These are phyloP conservation scores for Phanerodontia chrysosporium DNA, from an alignment of 768 basidiomycete genomes.

Conservation along the genomic window DNA sequence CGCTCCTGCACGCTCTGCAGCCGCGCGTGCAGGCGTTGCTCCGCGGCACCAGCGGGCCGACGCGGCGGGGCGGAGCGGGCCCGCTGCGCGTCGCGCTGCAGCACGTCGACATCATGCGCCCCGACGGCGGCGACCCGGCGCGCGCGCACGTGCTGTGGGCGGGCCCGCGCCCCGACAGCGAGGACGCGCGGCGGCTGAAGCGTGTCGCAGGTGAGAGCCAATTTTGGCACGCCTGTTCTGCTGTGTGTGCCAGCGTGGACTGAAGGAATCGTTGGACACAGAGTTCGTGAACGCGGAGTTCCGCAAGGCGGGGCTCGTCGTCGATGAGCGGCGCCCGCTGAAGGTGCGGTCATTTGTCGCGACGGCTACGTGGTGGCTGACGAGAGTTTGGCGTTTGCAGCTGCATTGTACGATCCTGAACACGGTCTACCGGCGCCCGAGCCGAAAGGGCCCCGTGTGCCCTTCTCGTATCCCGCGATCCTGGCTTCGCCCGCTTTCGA, in stretches of 20 bases:
- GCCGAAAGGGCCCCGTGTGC: constrained; percentile 25
- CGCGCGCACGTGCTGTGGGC: constrained; percentile 55
- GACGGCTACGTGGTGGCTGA: not conserved
- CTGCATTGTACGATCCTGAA: constrained; percentile 36
- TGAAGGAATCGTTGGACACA: no score
- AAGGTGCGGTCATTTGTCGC: constrained; percentile 23
- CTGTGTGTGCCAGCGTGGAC: no score
- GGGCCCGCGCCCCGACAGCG: constrained; percentile 38
- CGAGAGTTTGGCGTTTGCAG: constrained; percentile 15
- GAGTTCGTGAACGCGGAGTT: constrained; percentile 29
- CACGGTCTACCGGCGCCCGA: constrained; percentile 30
- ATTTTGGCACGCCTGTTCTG: no score
- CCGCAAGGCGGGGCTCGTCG: constrained; percentile 26
- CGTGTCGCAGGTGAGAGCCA: constrained; percentile 31
- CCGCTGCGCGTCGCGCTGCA: constrained; percentile 40
- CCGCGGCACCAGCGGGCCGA: no score
- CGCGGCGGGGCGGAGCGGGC: no score
- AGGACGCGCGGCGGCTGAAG: constrained; percentile 28
- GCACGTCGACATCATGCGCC: constrained; percentile 46
- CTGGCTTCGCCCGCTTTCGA: constrained; percentile 26
- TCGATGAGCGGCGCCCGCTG: constrained; percentile 29
- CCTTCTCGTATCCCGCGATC: constrained; percentile 40
- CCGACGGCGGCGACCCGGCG: constrained; percentile 30
- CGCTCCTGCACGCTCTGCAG: constrained; percentile 21
- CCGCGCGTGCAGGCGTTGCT: constrained; percentile 42